Conservation (phyloP, 805 yeast genomes). For the Clavispora vitiphila region DNA sequence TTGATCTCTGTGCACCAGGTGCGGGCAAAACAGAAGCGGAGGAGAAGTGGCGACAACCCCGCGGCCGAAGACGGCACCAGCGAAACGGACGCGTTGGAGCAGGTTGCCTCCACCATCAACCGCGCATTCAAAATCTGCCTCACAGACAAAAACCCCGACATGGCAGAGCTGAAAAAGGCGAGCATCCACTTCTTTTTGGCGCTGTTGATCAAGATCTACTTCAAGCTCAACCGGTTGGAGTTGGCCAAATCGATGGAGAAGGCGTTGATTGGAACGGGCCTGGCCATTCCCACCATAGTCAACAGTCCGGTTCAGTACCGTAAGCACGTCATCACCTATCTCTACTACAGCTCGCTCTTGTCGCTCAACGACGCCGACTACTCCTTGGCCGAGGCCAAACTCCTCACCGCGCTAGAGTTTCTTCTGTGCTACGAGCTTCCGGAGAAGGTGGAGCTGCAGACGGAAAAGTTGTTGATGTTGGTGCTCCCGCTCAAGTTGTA, state of each 20-base stretch:
- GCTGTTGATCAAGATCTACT: conserved; percentile 64
- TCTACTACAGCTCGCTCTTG: conserved; percentile 66
- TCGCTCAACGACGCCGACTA: conserved; percentile 63
- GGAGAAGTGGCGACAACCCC: too few species aligned
- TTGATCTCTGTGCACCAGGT: conserved; percentile 38
- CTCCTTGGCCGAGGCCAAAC: conserved; percentile 43
- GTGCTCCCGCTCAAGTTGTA: conserved; percentile 62
- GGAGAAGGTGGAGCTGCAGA: conserved; percentile 19
- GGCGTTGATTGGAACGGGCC: conserved; percentile 53
- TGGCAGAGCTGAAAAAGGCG: conserved; percentile 45
- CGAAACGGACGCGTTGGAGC: conserved; percentile 38
- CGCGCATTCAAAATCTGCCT: conserved; percentile 71
- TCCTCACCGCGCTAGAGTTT: conserved; percentile 45
- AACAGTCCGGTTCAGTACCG: conserved; percentile 34
- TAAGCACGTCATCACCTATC: conserved; percentile 44
- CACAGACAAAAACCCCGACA: conserved; percentile 65
- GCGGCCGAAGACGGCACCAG: too few species aligned
- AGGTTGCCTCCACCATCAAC: conserved; percentile 61
- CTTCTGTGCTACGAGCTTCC: conserved; percentile 20
- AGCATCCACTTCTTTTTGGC: conserved; percentile 71
- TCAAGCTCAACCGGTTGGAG: conserved; percentile 60
- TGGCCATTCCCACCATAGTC: conserved; percentile 44
- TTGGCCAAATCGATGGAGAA: conserved; percentile 71
- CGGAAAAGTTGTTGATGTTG: conserved; percentile 49
- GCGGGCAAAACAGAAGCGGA: conserved; percentile 22